Base-by-base conservation (phyloP, 2,329 filamentous ascomycete genomes). In the Fusarium zealandicum region DNA sequence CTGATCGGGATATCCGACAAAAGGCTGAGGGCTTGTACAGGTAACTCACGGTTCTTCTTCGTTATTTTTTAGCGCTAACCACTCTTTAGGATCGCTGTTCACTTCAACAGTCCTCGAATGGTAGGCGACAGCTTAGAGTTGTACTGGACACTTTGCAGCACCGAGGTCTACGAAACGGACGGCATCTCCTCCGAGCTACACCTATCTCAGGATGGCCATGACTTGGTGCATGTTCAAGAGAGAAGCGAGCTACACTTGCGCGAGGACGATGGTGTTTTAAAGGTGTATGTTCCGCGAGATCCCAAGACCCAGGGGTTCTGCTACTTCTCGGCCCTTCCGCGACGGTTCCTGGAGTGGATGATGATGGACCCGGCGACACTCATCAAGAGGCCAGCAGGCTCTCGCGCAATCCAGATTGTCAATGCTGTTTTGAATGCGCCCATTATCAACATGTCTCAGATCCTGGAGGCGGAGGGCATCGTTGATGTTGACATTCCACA, bases 21-120 rank as follows among this genome's bases (percentile, higher is more conserved):
- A 72, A 66, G 33, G 70, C 75, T 1, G 61, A 72, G 39, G 67
- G 64, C 0, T 51, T 77, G 0, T 63, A 71, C 27, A 58, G 74
- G 75, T 75, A 53, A 18, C 5, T 10, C 6, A 5, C 2, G n/a
- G 11, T 16, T 10, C 6, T 5, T n/a, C 12, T 35, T 14, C 3
- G 1, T 4, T 1, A 3, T 2, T 2, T 1, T 0, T 1, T 13
- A 20, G 10, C 9, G n/a, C 39, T 37, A n/a, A 54, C 4, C 4
- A 11, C 8, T 4, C 13, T 14, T 2, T 22, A 70, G 67, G 12
- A 56, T 68, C 2, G 62, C 66, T 3, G 52, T 63, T 0, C 57
- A 63, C 13, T 69, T 63, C 9, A 54, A 56, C 22, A 68, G 65
- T 3, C 66, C 65, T 1, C 49, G 54, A 11, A 41, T 44, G 3